Base-by-base conservation (phyloP, 768 basidiomycete species). In the Sarcodon sp. region DNA sequence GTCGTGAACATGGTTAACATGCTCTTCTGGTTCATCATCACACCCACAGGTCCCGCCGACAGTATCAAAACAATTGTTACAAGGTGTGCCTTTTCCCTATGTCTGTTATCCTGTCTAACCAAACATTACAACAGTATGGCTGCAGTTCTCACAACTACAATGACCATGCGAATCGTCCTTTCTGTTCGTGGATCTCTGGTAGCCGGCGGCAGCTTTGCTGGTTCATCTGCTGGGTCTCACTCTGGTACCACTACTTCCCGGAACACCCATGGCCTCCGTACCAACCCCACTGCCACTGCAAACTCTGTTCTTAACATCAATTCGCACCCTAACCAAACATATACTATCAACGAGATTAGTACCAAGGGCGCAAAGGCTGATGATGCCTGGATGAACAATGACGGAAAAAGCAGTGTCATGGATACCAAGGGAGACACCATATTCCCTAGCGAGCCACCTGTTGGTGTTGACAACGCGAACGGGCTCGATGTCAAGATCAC, bases 151-250 rank as follows among this genome's bases (percentile, higher is more conserved):
- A 90, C 88, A 31, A 80, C 85, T 36, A 87, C 87, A 13, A 90
- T 90, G 88, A 76, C 80, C 33, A 80, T 89, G 58, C 86, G 87
- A 55, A 87, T 91, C 69, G 72, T 91, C 53, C 83, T 91, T 56
- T 75, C 77, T 52, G 81, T 90, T 45, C 80, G 84, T 47, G 87
- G 87, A n/a, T 61, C 76, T 21, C 83, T 89, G 61, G 72, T 67
- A 18, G 63, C 73, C 37, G 87, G 87, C 37, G 87, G 87, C 16
- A 69, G 72, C 41, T 89, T 87, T 59, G 75, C 77, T 12, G 73
- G 57, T 47, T 47, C 50, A 33, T 53, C 54, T 31, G 34, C 53
- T n/a, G 48, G 46, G 44, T 53, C 55, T 32, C 61, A 59, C 52
- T 61, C 62, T 4, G 54, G 51, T 46, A 58, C 59, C 35, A 60